These are phyloP conservation scores for Rhododendron griersonianum DNA, from an alignment of 148 eudicot genomes.

Conservation along the genomic window DNA sequence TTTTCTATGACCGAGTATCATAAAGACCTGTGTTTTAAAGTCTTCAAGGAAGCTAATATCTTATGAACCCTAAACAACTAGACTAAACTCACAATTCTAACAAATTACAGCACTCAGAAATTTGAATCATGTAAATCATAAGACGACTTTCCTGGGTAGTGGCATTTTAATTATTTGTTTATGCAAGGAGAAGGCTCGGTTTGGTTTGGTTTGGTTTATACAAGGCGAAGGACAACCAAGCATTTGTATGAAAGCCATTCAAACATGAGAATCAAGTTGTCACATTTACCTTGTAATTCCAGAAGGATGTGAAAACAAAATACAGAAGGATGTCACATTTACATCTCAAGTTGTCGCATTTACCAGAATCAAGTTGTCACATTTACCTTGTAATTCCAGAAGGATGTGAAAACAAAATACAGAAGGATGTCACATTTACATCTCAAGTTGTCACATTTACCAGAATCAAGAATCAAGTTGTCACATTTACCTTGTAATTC, in stretches of 20 bases:
- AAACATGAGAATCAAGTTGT: not conserved
- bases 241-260: slow-evolving; percentile 1
- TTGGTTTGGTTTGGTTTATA: too few species aligned
- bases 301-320: slow-evolving; percentile 74
- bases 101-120: not conserved
- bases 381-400: slow-evolving; percentile 87
- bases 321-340: slow-evolving; percentile 23
- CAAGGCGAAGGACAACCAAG: not conserved
- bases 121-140: not conserved
- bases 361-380: not conserved
- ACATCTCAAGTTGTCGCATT: too few species aligned
- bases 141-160: not conserved
- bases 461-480: not conserved
- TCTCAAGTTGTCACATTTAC: too few species aligned
- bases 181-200: too few species aligned
- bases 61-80: not conserved
- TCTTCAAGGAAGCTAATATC: not conserved
- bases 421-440: not conserved
- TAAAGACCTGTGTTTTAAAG: not conserved
- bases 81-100: not conserved
- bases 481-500: slow-evolving; percentile 71
- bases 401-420: slow-evolving; percentile 69
- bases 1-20: not conserved
- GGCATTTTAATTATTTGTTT: not conserved
- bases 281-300: slow-evolving; percentile 77